Evolutionary conservation across 495 filamentous ascomycete genomes (phyloP).

Genomic region (Aspergillus coremiiformis): DNA sequence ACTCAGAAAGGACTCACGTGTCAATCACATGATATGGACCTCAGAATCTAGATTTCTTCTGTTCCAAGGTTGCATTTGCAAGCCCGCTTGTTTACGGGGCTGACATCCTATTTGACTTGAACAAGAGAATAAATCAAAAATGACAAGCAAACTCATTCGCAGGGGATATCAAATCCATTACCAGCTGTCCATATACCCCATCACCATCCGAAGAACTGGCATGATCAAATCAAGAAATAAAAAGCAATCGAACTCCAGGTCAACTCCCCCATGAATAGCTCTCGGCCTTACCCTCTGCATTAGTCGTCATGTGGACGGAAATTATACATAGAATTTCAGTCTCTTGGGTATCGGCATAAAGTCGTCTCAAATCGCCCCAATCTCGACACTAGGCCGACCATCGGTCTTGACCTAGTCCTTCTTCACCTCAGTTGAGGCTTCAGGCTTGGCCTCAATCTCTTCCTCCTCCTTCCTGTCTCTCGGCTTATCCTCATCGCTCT

Average conservation of each 20-base stretch:
- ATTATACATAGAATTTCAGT: neutral
- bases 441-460: constrained; percentile 2
- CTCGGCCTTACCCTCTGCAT: constrained; percentile 4
- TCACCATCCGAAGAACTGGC: neutral
- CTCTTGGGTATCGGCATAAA: neutral
- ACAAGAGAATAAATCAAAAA: constrained; percentile 5
- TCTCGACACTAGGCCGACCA: neutral
- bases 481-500: constrained; percentile 27
- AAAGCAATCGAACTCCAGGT: constrained; percentile 9
- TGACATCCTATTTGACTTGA: neutral
- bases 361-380: neutral
- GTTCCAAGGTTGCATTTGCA: too few species aligned
- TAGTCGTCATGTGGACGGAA: constrained; percentile 2
- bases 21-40: too few species aligned
- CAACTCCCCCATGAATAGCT: constrained; percentile 12
- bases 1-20: too few species aligned
- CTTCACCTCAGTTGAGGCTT: neutral
- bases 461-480: constrained; percentile 12
- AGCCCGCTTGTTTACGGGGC: too few species aligned
- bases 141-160: constrained; percentile 8
- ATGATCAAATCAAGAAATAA: constrained; percentile 7
- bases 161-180: constrained; percentile 23
- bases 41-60: too few species aligned
- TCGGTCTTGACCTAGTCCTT: neutral
- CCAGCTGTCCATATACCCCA: neutral